phyloP scores from a whole-genome alignment of 2,329 filamentous ascomycete species.

The Aureobasidium zeae region DNA sequence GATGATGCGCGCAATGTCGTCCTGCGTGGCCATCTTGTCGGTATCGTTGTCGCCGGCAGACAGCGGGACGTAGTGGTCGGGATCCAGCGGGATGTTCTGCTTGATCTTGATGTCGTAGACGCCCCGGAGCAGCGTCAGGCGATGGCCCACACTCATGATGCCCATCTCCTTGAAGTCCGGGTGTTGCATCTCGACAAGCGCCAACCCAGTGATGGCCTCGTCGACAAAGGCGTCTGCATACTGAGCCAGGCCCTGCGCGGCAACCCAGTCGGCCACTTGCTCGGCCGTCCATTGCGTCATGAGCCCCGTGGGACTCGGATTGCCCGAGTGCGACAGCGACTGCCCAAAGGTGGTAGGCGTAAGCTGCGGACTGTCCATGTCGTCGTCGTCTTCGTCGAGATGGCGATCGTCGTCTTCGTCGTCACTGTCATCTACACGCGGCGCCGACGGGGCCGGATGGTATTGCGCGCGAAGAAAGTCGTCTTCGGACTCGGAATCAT shows the following conservation, averaged over 20 bases:
- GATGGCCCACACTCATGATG: conserved; percentile 83
- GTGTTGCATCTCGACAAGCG: conserved; percentile 76
- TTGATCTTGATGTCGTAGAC: conserved; percentile 95
- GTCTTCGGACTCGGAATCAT: conserved; percentile 62
- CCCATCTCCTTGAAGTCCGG: conserved; percentile 95
- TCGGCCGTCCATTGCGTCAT: conserved; percentile 75
- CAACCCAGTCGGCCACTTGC: conserved; percentile 83
- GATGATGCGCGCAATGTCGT: conserved; percentile 85
- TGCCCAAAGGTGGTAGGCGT: conserved; percentile 71
- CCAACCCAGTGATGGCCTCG: conserved; percentile 89
- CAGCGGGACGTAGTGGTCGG: conserved; percentile 85
- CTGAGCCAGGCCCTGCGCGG: conserved; percentile 67
- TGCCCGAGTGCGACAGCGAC: conserved; percentile 37
- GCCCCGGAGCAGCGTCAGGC: conserved; percentile 86
- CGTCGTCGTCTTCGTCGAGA: conserved; percentile 37
- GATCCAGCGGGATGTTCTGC: conserved; percentile 82
- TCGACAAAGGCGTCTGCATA: conserved; percentile 80
- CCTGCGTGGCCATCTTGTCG: conserved; percentile 78
- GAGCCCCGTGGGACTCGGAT: conserved; percentile 61
- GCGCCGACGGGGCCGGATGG: not conserved
- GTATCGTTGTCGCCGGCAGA: conserved; percentile 82
- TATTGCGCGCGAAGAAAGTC: conserved; percentile 2
- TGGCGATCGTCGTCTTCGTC: conserved; percentile 65
- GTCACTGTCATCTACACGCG: not conserved
- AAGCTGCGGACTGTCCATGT: conserved; percentile 46